A percentile compares a stretch with the other conserved stretches of the same genome.
Evolutionary conservation across 495 filamentous ascomycete species (phyloP).

Genomic region (Talaromyces thailandensis): DNA sequence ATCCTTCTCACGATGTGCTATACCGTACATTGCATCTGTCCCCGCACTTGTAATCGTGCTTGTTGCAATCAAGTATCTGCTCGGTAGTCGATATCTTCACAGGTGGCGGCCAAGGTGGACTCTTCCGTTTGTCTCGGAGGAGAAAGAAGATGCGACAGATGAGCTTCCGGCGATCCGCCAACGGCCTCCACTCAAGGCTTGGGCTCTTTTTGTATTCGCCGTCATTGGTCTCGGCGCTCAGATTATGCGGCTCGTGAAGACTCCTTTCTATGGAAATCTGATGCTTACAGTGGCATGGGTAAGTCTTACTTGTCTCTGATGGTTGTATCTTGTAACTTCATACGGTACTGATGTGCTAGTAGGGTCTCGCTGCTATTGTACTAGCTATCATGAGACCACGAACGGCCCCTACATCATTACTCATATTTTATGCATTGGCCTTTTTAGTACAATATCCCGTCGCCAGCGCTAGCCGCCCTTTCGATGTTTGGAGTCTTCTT

Average conservation of each 20-base stretch:
- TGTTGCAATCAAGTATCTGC: slow-evolving; percentile 26
- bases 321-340: slow-evolving; percentile 5
- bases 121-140: slow-evolving; percentile 34
- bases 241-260: slow-evolving; percentile 25
- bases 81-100: slow-evolving; percentile 16
- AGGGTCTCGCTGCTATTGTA: slow-evolving; percentile 36
- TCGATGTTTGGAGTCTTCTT: slow-evolving; percentile 23
- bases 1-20: slow-evolving; percentile 35
- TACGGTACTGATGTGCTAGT: background rate
- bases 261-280: slow-evolving; percentile 5
- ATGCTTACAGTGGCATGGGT: slow-evolving; percentile 40
- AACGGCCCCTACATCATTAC: slow-evolving; percentile 25
- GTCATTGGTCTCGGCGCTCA: slow-evolving; percentile 31
- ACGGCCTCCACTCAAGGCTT: slow-evolving; percentile 21
- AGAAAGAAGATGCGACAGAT: slow-evolving; percentile 20
- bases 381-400: slow-evolving; percentile 40
- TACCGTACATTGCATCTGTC: slow-evolving; percentile 36
- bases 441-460: slow-evolving; percentile 34
- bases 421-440: slow-evolving; percentile 22
- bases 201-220: slow-evolving; percentile 31
- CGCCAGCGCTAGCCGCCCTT: slow-evolving; percentile 19
- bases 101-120: slow-evolving; percentile 41
- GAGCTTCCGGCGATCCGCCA: slow-evolving; percentile 18
- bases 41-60: slow-evolving; percentile 33
- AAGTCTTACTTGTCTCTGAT: slow-evolving; percentile 10